These are phyloP conservation scores for Coffea eugenioides DNA, from an alignment of 257 asterid genomes.

Conservation along the genomic window DNA sequence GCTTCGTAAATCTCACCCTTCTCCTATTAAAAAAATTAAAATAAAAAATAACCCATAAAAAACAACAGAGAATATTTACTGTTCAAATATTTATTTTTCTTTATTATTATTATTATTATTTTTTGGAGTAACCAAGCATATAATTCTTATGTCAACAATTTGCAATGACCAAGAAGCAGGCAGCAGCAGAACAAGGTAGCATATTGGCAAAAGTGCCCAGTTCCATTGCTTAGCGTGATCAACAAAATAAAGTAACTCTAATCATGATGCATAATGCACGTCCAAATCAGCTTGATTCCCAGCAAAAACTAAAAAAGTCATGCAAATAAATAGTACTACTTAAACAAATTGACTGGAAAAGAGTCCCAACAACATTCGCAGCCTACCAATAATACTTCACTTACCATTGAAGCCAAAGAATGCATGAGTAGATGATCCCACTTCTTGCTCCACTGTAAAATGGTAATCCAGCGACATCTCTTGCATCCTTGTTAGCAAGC, in stretches of 20 bases:
- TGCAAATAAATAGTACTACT: neutral
- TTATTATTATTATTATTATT: no score
- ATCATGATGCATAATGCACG: slow-evolving; percentile 15
- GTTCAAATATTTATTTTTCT: no score
- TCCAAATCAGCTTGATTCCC: slow-evolving; percentile 24
- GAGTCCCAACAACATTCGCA: neutral
- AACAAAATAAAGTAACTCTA: slow-evolving; percentile 9
- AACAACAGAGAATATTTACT: no score
- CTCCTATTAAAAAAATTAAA: no score
- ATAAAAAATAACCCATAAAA: no score
- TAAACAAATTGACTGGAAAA: neutral
- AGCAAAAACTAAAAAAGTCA: slow-evolving; percentile 6
- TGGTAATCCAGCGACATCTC: slow-evolving; percentile 96
- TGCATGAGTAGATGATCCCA: slow-evolving; percentile 97
- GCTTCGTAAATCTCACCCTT: no score
- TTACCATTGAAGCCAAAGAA: slow-evolving; percentile 96
- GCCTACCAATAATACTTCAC: neutral
- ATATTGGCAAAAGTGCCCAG: slow-evolving; percentile 1
- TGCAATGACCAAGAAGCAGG: neutral
- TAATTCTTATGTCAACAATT: neutral
- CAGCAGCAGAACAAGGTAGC: neutral
- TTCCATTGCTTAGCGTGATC: neutral
- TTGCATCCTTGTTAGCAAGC: slow-evolving; percentile 94
- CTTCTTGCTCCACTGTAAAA: slow-evolving; percentile 95
- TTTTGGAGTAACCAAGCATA: no score